Evolutionary conservation across 805 yeast species (phyloP), one percentile per base, ranked within the genome.

Genomic region (Candida pini): DNA sequence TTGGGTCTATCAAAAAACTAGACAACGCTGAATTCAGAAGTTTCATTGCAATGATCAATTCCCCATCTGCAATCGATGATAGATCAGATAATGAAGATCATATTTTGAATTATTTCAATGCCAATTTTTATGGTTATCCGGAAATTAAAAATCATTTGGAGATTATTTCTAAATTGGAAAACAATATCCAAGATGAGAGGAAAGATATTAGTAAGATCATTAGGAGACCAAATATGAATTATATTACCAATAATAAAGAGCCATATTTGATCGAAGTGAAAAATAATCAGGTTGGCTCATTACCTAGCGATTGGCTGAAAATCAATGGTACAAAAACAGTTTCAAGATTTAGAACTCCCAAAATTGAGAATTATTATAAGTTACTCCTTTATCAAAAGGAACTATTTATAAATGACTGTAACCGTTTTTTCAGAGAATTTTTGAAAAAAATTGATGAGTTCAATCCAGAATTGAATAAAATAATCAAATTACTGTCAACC

Each of bases 301-400:
- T 89, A 2, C 97, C 97, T 0, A 47, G 62, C 2, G 76, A 74
- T 33, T 90, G 96, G 96, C 60, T 81, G 9, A 81, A 85, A 45
- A 72, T 84, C 18, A 81, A 74, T 47, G 81, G 81, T 7, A 72
- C 94, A 30, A 65, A 76, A 41, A 56, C 76, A 2, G 78, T 86
- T 2, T 73, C 87, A 2, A 62, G 97, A 38, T 89, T 76, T 55
- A 64, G 88, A 39, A 67, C 95, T 0, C 85, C 95, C 0, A 60
- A 56, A 20, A 68, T 78, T 1, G 45, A 64, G 3, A 58, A 62
- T 12, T 58, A 84, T 18, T 68, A 78, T 31, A 75, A 76, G 34
- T 54, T 64, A 25, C 53, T 80, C 24, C 79, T 76, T 40, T 78
- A 78, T 45, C 76, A 77, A 33, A 69, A 75, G 34, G 95, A 79